Conservation (phyloP, 2,329 filamentous ascomycete species). For the Paradendryphiella salina region DNA sequence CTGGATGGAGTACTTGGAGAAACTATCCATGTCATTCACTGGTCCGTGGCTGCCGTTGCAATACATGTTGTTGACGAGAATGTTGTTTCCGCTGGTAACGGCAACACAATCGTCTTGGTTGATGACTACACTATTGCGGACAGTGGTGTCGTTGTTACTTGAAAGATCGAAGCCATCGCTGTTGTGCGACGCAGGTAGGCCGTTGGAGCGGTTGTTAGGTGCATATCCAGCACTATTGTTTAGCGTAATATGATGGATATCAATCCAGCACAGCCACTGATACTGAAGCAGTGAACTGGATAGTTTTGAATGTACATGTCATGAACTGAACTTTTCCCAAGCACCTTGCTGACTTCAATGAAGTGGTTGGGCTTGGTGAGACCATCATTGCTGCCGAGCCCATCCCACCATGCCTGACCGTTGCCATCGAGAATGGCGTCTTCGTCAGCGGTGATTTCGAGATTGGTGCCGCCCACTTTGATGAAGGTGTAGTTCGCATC, state of each 20-base stretch:
- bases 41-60: constrained; percentile 58
- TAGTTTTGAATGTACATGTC: constrained; percentile 57
- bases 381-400: constrained; percentile 54
- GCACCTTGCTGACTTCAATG: constrained; percentile 46
- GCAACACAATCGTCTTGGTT: constrained; percentile 64
- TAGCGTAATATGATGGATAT: constrained; percentile 55
- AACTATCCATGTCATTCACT: too few relatives aligned
- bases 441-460: constrained; percentile 50
- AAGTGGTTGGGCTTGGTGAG: constrained; percentile 40
- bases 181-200: constrained; percentile 47
- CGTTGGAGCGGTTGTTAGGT: constrained; percentile 28
- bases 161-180: constrained; percentile 61
- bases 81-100: constrained; percentile 56
- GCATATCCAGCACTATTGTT: constrained; percentile 60
- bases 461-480: constrained; percentile 42
- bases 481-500: constrained; percentile 44
- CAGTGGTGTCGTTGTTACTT: constrained; percentile 42
- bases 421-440: constrained; percentile 31
- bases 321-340: constrained; percentile 45
- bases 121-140: constrained; percentile 54
- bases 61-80: constrained; percentile 40
- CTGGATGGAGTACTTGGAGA: too few relatives aligned
- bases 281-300: constrained; percentile 56
- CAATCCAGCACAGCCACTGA: constrained; percentile 48
- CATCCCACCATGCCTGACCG: constrained; percentile 31